phyloP scores from a whole-genome alignment of 116 monocot species.

The Iris pallida region DNA sequence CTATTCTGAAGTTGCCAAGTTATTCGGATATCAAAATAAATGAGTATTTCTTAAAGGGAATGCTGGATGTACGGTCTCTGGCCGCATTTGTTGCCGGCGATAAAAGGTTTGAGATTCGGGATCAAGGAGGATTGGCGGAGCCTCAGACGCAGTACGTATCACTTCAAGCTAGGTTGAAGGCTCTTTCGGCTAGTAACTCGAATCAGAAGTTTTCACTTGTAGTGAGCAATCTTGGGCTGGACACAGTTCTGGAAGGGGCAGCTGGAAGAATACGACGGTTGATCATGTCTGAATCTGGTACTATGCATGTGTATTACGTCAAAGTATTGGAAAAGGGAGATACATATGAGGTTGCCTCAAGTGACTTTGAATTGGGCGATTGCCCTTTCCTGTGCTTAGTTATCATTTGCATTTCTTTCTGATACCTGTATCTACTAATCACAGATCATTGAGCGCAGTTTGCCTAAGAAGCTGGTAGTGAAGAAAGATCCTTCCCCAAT shows the following conservation, averaged over 20 bases:
- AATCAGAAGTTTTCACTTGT: constrained; percentile 67
- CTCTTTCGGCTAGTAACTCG: constrained; percentile 39
- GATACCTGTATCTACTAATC: constrained; percentile 3
- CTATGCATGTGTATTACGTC: constrained; percentile 77
- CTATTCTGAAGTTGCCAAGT: constrained; percentile 56
- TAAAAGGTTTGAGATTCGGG: constrained; percentile 41
- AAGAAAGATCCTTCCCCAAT: constrained; percentile 83
- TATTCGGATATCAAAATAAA: constrained; percentile 67
- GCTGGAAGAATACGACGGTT: constrained; percentile 80
- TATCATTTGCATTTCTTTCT: neutral
- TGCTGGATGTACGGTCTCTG: constrained; percentile 71
- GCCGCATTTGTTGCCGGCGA: constrained; percentile 68
- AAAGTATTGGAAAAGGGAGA: constrained; percentile 94
- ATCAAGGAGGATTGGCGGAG: constrained; percentile 55
- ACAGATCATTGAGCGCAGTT: constrained; percentile 95
- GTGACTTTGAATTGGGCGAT: neutral
- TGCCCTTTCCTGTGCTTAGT: neutral
- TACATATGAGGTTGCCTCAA: constrained; percentile 76
- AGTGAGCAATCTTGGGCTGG: constrained; percentile 57
- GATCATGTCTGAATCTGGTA: constrained; percentile 83
- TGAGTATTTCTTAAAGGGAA: constrained; percentile 62
- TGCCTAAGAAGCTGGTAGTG: constrained; percentile 77
- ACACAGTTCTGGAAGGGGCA: constrained; percentile 88
- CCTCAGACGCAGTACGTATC: constrained; percentile 80
- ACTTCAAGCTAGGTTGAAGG: constrained; percentile 80